A percentile compares a stretch with the other conserved stretches of the same genome.
Evolutionary conservation across 1,139 yeast species (phyloP).

Genomic region (Lodderomyces orthopsilosis): DNA sequence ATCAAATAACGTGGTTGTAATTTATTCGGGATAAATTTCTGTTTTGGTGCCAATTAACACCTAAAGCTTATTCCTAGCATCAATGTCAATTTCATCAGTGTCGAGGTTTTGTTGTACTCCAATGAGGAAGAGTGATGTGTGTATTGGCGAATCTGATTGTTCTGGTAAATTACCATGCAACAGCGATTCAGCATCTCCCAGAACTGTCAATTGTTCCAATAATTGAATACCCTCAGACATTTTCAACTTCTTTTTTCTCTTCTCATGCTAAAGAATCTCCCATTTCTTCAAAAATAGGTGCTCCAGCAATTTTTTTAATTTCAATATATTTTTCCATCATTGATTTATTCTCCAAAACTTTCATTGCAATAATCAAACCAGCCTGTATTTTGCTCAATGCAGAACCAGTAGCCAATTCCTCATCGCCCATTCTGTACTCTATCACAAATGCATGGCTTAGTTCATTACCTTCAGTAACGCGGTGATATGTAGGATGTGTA

Average conservation of each 20-base stretch:
- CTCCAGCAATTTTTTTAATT: no score
- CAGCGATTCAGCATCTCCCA: background rate
- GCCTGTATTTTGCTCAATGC: conserved; percentile 67
- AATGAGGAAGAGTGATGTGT: conserved; percentile 24
- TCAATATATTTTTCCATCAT: conserved; percentile 63
- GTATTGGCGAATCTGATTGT: conserved; percentile 12
- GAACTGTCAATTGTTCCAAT: conserved; percentile 7
- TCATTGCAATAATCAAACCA: conserved; percentile 69
- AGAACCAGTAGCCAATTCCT: conserved; percentile 54
- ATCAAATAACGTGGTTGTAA: conserved; percentile 25
- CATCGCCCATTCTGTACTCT: conserved; percentile 61
- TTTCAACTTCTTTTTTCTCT: no score
- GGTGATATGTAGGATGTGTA: conserved; percentile 66
- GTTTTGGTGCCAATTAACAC: conserved; percentile 39
- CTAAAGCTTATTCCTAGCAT: conserved; percentile 43
- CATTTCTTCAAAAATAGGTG: no score
- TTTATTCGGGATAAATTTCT: conserved; percentile 43
- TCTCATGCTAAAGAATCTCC: no score
- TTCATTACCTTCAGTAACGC: conserved; percentile 53
- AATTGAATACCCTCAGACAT: conserved; percentile 3
- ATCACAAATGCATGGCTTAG: conserved; percentile 53
- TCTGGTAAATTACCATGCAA: conserved; percentile 1
- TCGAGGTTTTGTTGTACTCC: conserved; percentile 17
- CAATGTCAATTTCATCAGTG: conserved; percentile 27
- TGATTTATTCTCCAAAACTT: conserved; percentile 57